These are phyloP conservation scores for Candida xyloterini DNA, from an alignment of 805 yeast genomes.

Conservation along the genomic window DNA sequence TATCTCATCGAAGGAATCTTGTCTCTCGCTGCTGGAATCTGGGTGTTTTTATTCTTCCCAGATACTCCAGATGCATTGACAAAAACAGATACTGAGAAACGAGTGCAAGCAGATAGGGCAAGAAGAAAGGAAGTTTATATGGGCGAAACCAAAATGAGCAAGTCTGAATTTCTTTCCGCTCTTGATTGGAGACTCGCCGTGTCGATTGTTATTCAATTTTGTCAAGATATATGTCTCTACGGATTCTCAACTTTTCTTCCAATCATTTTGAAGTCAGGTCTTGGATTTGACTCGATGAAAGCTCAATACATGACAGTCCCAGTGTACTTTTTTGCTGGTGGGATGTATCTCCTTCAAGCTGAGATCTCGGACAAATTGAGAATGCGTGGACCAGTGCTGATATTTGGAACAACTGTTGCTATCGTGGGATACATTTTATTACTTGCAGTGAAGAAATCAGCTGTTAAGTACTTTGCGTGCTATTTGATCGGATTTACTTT, in stretches of 20 bases:
- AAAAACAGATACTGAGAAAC: slow-evolving; percentile 2
- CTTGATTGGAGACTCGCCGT: slow-evolving; percentile 8
- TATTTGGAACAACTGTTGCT: slow-evolving; percentile 8
- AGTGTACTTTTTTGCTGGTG: slow-evolving; percentile 15
- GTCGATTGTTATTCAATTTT: slow-evolving; percentile 13
- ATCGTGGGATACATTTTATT: slow-evolving; percentile 14
- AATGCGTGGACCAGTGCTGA: slow-evolving; percentile 13
- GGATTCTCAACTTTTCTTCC: slow-evolving; percentile 17
- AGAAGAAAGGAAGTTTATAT: slow-evolving; percentile 1
- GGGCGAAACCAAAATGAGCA: slow-evolving; percentile 9
- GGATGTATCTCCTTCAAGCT: slow-evolving; percentile 4
- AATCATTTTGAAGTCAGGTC: slow-evolving; percentile 11
- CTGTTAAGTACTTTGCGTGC: slow-evolving; percentile 20
- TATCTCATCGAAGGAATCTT: slow-evolving; percentile 15
- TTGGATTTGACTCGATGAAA: slow-evolving; percentile 11
- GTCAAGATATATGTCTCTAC: slow-evolving; percentile 13
- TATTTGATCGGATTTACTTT: slow-evolving; percentile 7
- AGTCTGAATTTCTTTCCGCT: slow-evolving; percentile 2
- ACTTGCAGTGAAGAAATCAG: slow-evolving; percentile 11
- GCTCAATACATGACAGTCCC: slow-evolving; percentile 18
- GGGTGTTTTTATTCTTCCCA: slow-evolving; percentile 6
- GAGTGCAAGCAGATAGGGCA: slow-evolving; percentile 2
- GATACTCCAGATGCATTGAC: slow-evolving; percentile 3
- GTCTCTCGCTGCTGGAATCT: slow-evolving; percentile 6
- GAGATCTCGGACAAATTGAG: slow-evolving; percentile 11